A percentile compares a stretch with the other conserved stretches of the same genome.
phyloP scores from a whole-genome alignment of 805 yeast species.

The Hanseniaspora pseudoguilliermondii region DNA sequence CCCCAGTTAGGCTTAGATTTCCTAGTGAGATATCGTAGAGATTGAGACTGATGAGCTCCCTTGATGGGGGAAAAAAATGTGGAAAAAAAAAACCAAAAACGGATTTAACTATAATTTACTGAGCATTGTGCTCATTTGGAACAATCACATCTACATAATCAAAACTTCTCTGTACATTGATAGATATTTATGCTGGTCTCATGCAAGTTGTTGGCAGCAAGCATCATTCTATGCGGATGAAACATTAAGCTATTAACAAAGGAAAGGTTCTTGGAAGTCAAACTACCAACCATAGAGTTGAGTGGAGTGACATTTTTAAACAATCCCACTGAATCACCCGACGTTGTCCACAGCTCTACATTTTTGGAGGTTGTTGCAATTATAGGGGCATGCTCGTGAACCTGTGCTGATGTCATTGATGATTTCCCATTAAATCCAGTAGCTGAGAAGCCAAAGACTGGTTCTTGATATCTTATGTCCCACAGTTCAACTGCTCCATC shows the following conservation, averaged over 20 bases:
- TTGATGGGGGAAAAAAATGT: too few species aligned
- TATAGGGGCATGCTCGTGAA: conserved; percentile 94
- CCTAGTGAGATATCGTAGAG: too few species aligned
- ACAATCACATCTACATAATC: too few species aligned
- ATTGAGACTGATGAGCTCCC: too few species aligned
- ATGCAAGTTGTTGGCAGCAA: conserved; percentile 75
- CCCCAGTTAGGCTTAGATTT: too few species aligned
- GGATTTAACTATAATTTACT: too few species aligned
- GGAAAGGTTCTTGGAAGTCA: conserved; percentile 23
- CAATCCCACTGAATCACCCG: conserved; percentile 58
- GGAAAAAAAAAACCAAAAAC: not conserved
- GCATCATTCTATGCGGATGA: conserved; percentile 90
- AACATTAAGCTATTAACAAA: conserved; percentile 58
- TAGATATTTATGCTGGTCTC: conserved; percentile 59
- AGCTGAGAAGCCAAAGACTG: conserved; percentile 45
- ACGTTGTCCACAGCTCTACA: conserved; percentile 72
- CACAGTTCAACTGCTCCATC: conserved; percentile 78
- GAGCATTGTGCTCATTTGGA: not conserved
- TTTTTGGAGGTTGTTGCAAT: conserved; percentile 76
- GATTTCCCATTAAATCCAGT: conserved; percentile 12
- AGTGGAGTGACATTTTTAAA: conserved; percentile 36
- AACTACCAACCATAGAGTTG: conserved; percentile 22
- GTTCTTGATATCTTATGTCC: conserved; percentile 71
- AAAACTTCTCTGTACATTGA: conserved; percentile 32
- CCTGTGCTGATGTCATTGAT: conserved; percentile 52